Percentiles rank a stretch among this genome's conserved stretches.
Evolutionary conservation across 1,139 yeast species (phyloP).

Genomic region (Sugiyamaella castrensis): DNA sequence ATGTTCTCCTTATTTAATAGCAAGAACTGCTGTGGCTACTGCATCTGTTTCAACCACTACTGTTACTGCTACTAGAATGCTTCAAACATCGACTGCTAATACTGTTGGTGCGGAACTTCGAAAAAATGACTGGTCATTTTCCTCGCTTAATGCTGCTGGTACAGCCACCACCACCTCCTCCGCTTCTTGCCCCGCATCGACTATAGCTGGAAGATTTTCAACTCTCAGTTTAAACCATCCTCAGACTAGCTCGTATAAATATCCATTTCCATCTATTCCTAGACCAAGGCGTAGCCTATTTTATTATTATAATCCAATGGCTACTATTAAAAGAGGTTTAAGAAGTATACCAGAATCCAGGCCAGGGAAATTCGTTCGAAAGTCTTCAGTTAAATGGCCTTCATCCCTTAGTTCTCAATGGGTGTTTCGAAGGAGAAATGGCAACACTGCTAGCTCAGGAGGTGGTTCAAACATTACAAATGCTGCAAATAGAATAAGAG

Average conservation of each 20-base stretch:
- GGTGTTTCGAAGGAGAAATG: neutral
- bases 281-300: slow-evolving; percentile 59
- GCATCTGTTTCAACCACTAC: slow-evolving; percentile 14
- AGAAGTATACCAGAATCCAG: slow-evolving; percentile 21
- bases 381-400: slow-evolving; percentile 9
- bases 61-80: slow-evolving; percentile 8
- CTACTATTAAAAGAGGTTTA: slow-evolving; percentile 31
- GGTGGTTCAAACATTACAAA: too few relatives aligned
- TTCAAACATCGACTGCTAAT: slow-evolving; percentile 1
- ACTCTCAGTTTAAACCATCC: neutral
- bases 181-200: slow-evolving; percentile 1
- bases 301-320: slow-evolving; percentile 47
- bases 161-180: slow-evolving; percentile 7
- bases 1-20: slow-evolving; percentile 7
- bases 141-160: neutral
- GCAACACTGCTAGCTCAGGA: neutral
- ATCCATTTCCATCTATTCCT: slow-evolving; percentile 59
- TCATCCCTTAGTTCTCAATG: too few relatives aligned
- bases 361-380: slow-evolving; percentile 21
- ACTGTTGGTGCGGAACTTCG: neutral
- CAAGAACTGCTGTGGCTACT: slow-evolving; percentile 11
- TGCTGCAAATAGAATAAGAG: too few relatives aligned
- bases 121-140: neutral
- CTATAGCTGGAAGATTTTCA: slow-evolving; percentile 4
- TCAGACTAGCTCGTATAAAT: slow-evolving; percentile 24